Evolutionary conservation across 129 eudicot genomes (phyloP), one percentile per base, ranked within the genome.

Genomic region (Chrysanthemum makinoi): DNA sequence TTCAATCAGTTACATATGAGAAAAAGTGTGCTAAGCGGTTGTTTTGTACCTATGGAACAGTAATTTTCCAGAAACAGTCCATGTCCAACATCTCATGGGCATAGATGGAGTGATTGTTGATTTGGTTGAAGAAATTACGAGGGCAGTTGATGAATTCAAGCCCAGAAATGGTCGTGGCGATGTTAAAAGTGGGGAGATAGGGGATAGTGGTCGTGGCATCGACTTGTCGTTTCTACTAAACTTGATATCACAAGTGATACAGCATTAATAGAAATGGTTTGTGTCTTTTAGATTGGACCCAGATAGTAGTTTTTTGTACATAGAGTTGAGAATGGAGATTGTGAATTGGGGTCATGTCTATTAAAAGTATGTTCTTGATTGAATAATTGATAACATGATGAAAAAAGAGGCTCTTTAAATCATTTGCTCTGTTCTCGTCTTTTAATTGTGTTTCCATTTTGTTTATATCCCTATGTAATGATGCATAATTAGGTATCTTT

Each of bases 71-170:
- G 97, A 91, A 53, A 88, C 93, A 1, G 97, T 91, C 48, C 90
- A 84, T 46, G 78, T 88, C 71, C 97, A 88, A 46, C 84, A 84
- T 52, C 79, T 91, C 39, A 86, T 91, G 93, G 97, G 97, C 0
- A 55, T 91, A 1, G 93, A 91, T 2, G 97, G 96, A 18, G 96
- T 91, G 77, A 88, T 91, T n/a, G 97, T 86, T 1, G 97, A 91
- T 75, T 74, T 88, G 52, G 92, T 88, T 10, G 73, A 84, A 68
- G 92, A 91, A 64, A 84, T 91, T 13, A 66, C 95, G 2, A 73
- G 72, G 68, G 91, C 88, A 0, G 85, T 90, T 65, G 79, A 64
- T 17, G 81, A 75, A 46, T 68, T 77, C 74, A 82, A 73, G 48
- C 69, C 19, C 4, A 51, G 59, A 68, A 73, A 66, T 57, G 77